Base-by-base conservation (phyloP, 1,284 basidiomycete species). In the Gomphus bonarii region DNA sequence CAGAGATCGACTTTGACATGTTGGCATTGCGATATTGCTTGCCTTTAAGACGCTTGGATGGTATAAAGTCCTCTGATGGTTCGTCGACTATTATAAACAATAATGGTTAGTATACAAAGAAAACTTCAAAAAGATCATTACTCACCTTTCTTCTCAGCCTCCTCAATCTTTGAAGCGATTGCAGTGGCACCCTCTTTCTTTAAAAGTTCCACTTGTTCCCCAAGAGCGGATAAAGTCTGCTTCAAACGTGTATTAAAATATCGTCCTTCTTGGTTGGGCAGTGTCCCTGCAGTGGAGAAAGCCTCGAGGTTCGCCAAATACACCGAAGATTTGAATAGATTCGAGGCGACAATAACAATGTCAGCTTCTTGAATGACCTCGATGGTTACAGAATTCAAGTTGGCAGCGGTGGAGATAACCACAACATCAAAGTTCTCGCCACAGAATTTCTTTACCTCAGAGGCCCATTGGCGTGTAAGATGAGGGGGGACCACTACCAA, bases 401-500 rank as follows among this genome's bases (percentile, higher is more conserved):
- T 85, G 3, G 78, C 68, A 49, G 86, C 84, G 1, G 82, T 86
- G 18, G 84, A 80, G 56, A 97, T 77, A 28, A 85, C 76, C 56
- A 88, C 76, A 40, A 88, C 75, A 43, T 82, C 82, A 70, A 88
- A 84, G 20, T 75, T 72, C 16, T 80, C 75, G 2, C 78, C 76
- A 1, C 82, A 80, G 71, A 97, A 97, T 68, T 95, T 94, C 63
- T 75, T 70, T 46, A 91, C 83, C 67, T 97, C 94, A 12, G 84
- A 87, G 20, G 82, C 80, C 95, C 94, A 97, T 67, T 97, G 94
- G 51, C 84, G 80, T 36, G 85, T 88, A 58, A 97, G 74, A 70
- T 97, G 94, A 1, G 91, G 84, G 16, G 94, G 94, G 8, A 97
- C 94, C 60, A 97, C 78, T 62, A 88, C 81, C 33, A 95, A 77